These are phyloP conservation scores for Plasmodium berghei DNA, from an alignment of 169 alveolate genomes.

Conservation along the genomic window DNA sequence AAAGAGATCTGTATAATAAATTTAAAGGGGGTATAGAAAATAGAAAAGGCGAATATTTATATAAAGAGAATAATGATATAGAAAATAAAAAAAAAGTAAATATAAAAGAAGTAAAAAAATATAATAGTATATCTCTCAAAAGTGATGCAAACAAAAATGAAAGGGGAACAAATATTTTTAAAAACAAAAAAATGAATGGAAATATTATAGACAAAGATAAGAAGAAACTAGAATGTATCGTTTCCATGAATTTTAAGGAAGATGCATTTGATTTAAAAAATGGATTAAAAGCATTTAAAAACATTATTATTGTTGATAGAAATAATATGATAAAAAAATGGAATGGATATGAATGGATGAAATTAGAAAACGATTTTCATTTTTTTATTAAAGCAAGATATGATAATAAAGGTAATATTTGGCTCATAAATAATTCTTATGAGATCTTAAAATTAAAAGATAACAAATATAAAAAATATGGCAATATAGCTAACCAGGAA, in stretches of 20 bases:
- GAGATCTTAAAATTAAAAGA: slow-evolving; percentile 40
- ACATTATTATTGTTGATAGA: slow-evolving; percentile 51
- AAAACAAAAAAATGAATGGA: not conserved
- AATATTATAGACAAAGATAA: not conserved
- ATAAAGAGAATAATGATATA: too few relatives aligned
- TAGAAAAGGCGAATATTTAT: too few relatives aligned
- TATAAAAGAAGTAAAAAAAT: not conserved
- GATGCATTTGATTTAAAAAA: slow-evolving; percentile 38
- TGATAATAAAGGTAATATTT: slow-evolving; percentile 68
- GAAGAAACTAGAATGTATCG: slow-evolving; percentile 3
- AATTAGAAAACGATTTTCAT: slow-evolving; percentile 21
- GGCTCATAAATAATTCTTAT: slow-evolving; percentile 47
- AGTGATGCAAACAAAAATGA: not conserved
- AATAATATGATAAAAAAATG: slow-evolving; percentile 34
- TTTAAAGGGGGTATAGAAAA: too few relatives aligned
- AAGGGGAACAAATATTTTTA: not conserved
- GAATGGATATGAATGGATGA: slow-evolving; percentile 76
- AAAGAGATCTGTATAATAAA: too few relatives aligned
- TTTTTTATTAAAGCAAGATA: slow-evolving; percentile 67
- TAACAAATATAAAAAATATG: slow-evolving; percentile 37
- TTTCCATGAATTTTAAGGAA: slow-evolving; percentile 26
- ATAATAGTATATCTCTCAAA: not conserved
- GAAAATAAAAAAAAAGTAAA: not conserved
- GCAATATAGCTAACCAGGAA: slow-evolving; percentile 53
- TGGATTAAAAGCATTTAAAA: slow-evolving; percentile 50